phyloP scores from a whole-genome alignment of 2,329 filamentous ascomycete species.

The Colletotrichum sp. region DNA sequence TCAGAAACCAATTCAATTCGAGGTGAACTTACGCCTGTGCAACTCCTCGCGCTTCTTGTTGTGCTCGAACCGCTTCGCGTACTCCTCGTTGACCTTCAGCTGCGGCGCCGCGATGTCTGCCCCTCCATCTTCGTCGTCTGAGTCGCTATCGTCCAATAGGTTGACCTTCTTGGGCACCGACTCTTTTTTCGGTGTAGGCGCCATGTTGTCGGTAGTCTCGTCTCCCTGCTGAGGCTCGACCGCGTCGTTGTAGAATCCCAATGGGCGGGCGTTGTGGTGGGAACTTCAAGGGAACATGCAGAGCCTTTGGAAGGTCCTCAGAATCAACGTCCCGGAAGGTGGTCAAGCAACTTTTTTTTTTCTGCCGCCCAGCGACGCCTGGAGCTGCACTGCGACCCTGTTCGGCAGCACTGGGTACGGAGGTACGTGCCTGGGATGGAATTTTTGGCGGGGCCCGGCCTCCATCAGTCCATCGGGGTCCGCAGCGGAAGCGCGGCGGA shows the following conservation, averaged over 20 bases:
- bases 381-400: slow-evolving; percentile 3
- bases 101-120: slow-evolving; percentile 36
- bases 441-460: slow-evolving; percentile 24
- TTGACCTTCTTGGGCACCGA: slow-evolving; percentile 45
- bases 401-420: not conserved
- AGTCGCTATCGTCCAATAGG: slow-evolving; percentile 62
- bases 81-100: slow-evolving; percentile 90
- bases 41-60: slow-evolving; percentile 96
- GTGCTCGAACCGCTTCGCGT: slow-evolving; percentile 87
- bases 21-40: slow-evolving; percentile 62
- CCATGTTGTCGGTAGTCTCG: not conserved
- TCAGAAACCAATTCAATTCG: not conserved
- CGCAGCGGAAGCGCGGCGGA: slow-evolving; percentile 6
- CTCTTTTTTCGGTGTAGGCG: not conserved
- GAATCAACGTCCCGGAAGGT: slow-evolving; percentile 3
- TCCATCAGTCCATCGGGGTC: not conserved
- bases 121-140: slow-evolving; percentile 49
- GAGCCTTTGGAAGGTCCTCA: not conserved
- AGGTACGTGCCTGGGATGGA: not conserved
- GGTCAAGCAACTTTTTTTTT: slow-evolving; percentile 23
- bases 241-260: not conserved
- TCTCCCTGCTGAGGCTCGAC: not conserved
- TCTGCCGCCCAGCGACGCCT: slow-evolving; percentile 10
- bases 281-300: not conserved
- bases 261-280: not conserved